phyloP scores from a whole-genome alignment of 306 rosid species.

The Inga leiocalycina region DNA sequence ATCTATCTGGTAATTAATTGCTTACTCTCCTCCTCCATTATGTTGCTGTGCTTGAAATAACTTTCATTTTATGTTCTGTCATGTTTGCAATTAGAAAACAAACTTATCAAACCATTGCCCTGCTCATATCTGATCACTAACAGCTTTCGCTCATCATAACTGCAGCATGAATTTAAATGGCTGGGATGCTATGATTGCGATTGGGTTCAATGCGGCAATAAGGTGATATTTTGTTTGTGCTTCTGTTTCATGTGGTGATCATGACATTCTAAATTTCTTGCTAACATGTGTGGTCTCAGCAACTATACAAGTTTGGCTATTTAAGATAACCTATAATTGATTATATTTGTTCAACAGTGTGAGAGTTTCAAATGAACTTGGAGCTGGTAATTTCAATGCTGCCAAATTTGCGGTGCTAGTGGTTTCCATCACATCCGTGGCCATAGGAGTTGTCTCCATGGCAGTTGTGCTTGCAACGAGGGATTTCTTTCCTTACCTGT shows the following conservation, averaged over 20 bases:
- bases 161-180: slow-evolving; percentile 78
- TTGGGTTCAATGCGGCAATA: slow-evolving; percentile 83
- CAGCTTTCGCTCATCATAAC: background rate
- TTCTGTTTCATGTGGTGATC: background rate
- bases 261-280: background rate
- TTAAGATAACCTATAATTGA: background rate
- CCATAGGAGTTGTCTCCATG: slow-evolving; percentile 61
- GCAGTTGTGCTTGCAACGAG: slow-evolving; percentile 46
- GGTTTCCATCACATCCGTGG: slow-evolving; percentile 68
- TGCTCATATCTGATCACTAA: slow-evolving; percentile 4
- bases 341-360: slow-evolving; percentile 53
- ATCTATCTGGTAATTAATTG: slow-evolving; percentile 62
- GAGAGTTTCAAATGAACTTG: slow-evolving; percentile 89
- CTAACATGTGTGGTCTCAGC: background rate
- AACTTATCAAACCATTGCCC: background rate
- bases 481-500: slow-evolving; percentile 66
- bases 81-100: background rate
- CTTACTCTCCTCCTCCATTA: slow-evolving; percentile 1
- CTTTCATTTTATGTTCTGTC: background rate
- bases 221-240: slow-evolving; percentile 45
- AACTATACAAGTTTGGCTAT: background rate
- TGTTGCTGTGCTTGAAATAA: background rate
- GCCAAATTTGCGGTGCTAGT: slow-evolving; percentile 71
- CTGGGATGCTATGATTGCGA: slow-evolving; percentile 75
- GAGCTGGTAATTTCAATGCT: slow-evolving; percentile 56